Evolutionary conservation across 2,329 filamentous ascomycete species (phyloP), one percentile per base, ranked within the genome.

Genomic region (Colletotrichum sp.): DNA sequence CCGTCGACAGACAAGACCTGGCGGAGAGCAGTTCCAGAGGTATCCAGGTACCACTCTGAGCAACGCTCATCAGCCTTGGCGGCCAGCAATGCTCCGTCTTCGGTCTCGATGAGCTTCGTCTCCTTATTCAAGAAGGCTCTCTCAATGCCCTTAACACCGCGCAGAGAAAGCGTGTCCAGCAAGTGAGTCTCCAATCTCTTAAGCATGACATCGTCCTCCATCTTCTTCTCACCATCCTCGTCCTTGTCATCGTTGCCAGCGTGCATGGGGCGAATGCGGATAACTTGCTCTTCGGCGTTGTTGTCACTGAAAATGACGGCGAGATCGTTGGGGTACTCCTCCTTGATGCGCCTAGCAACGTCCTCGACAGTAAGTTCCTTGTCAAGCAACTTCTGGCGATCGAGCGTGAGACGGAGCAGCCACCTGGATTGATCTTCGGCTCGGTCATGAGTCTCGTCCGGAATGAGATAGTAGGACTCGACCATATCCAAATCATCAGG

Each of bases 241-340:
- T 94, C 91, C 28, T 95, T 93, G 14, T 94, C 94, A 61, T 93
- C 92, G 64, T 94, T 93, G 64, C 91, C 90, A 76, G 92, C 89
- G 36, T 89, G 87, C 76, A 97, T 92, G 80, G 96, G 94, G 78
- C 97, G 94, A 78, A 98, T 94, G 83, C 97, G 97, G 79, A 99
- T 95, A 61, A 98, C 94, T 83, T 97, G 96, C 83, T 97, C 93
- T 78, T 98, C 96, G 12, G 96, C 96, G 84, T 99, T 99, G 88
- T 98, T 97, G 85, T 99, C 97, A 85, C 96, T 98, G 89, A 98
- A 98, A 76, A 99, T 96, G 78, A 99, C 93, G 16, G 95, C 95
- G 79, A 98, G 88, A 84, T 98, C 96, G 77, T 90, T 92, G 24
- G 92, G 90, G 82, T 98, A 99, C 69, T 96, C 93, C 78, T 96